Evolutionary conservation across 768 basidiomycete genomes (phyloP).

Genomic region (Imleria badia): DNA sequence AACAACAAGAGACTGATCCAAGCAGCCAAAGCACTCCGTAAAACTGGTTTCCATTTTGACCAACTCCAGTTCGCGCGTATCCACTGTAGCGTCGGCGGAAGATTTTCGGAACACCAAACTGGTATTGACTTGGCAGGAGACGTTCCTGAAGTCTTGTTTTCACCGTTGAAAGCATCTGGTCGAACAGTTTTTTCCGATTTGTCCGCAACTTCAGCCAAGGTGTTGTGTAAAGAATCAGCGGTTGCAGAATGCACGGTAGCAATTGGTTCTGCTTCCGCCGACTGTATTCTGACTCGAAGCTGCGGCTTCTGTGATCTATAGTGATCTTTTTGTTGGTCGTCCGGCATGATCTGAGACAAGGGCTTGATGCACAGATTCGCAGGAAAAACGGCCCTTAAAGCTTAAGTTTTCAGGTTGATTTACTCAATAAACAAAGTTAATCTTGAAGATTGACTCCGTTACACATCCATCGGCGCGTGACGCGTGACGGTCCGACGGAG

Average conservation of each 20-base stretch:
- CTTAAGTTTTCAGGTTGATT: no score
- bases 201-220: neutral
- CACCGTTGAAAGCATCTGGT: neutral
- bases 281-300: constrained; percentile 9
- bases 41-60: constrained; percentile 58
- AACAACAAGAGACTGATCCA: constrained; percentile 65
- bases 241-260: neutral
- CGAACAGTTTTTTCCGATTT: constrained; percentile 1
- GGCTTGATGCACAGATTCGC: neutral
- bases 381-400: neutral
- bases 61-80: constrained; percentile 55
- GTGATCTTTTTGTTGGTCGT: neutral
- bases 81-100: constrained; percentile 47
- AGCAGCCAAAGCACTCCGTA: constrained; percentile 59
- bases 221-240: neutral
- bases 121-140: neutral
- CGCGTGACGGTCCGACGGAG: no score
- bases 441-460: no score
- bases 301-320: neutral
- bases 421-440: no score
- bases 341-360: constrained; percentile 4
- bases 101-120: neutral
- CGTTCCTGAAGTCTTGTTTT: neutral
- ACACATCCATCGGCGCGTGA: no score
- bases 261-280: neutral